Conservation (phyloP, 148 eudicot genomes). For the Selenicereus undatus region DNA sequence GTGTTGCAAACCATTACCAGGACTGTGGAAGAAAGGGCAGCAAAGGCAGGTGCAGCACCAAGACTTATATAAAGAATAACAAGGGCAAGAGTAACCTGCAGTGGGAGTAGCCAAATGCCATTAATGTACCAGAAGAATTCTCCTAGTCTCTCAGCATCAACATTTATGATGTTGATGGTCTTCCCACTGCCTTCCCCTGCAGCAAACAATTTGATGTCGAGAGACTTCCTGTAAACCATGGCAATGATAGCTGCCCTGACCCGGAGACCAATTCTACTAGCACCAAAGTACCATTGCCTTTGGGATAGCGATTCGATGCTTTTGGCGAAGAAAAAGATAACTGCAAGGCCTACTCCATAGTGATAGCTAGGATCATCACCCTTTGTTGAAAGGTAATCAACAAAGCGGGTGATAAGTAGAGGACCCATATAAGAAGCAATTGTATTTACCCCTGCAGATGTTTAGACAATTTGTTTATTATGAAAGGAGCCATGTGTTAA, state of each 20-base stretch:
- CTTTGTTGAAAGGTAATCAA: constrained; percentile 54
- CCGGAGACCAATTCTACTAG: constrained; percentile 58
- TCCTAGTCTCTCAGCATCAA: constrained; percentile 83
- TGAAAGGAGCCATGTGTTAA: neutral
- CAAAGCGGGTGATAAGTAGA: constrained; percentile 66
- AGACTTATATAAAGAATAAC: constrained; percentile 62
- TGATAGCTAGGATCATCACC: constrained; percentile 37
- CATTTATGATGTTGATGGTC: constrained; percentile 55
- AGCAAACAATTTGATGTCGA: constrained; percentile 43
- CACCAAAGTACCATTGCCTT: constrained; percentile 89
- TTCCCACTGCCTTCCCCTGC: constrained; percentile 54
- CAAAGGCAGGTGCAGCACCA: constrained; percentile 63
- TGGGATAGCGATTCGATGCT: constrained; percentile 72
- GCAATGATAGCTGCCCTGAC: constrained; percentile 59
- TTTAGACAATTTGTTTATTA: constrained; percentile 10
- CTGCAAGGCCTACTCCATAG: constrained; percentile 56
- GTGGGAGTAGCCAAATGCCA: constrained; percentile 81
- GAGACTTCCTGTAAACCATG: constrained; percentile 57
- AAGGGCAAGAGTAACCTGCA: constrained; percentile 69
- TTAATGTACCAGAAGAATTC: constrained; percentile 71
- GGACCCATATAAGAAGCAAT: constrained; percentile 86
- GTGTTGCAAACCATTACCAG: constrained; percentile 77
- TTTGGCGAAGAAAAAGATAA: constrained; percentile 64
- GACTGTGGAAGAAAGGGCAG: constrained; percentile 65
- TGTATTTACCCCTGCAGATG: constrained; percentile 57